Evolutionary conservation across 208 protist genomes (phyloP), one percentile per base, ranked within the genome.

Genomic region (Leishmania lainsoni): DNA sequence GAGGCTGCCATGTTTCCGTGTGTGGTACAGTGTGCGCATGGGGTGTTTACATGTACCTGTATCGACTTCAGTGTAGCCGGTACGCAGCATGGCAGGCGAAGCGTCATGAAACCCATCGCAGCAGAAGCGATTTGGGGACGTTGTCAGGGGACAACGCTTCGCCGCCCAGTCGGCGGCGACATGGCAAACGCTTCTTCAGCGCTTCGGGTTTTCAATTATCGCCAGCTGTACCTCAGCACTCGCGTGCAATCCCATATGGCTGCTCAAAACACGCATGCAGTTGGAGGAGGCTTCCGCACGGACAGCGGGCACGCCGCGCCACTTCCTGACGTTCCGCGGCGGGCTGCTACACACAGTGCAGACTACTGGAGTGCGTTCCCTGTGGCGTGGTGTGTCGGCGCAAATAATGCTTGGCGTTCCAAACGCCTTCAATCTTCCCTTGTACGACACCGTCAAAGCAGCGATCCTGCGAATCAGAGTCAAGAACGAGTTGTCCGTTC

Each of bases 221-320:
- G 94, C 92, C 22, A 96, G 92, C 81, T 84, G 76, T 59, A 78
- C 75, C 0, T 91, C 93, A 1, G 93, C 94, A 20, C 56, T 93
- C 35, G 76, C 87, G 61, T 96, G 91, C 78, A 96, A 94, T 73
- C 95, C 95, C 6, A 95, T 98, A 70, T 98, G 94, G 91, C 87
- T 98, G 8, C 74, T 98, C 22, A 98, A 98, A 85, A 96, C 93
- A 5, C 92, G 95, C 22, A 98, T 98, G 92, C 93, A 98, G 79
- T 83, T 98, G 45, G 90, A 94, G 72, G 91, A 96, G 45, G 80
- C 75, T 20, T 75, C 75, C 4, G 81, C 70, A 39, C 70, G 76
- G 49, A 84, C 79, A 35, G 63, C 75, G 20, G 45, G 29, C 52
- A 80, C 49, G 72, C 86, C 69, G 52, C 83, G 85, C 22, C 83